Conservation (phyloP, 345 rosid species). For the Streptanthus diversifolius region DNA sequence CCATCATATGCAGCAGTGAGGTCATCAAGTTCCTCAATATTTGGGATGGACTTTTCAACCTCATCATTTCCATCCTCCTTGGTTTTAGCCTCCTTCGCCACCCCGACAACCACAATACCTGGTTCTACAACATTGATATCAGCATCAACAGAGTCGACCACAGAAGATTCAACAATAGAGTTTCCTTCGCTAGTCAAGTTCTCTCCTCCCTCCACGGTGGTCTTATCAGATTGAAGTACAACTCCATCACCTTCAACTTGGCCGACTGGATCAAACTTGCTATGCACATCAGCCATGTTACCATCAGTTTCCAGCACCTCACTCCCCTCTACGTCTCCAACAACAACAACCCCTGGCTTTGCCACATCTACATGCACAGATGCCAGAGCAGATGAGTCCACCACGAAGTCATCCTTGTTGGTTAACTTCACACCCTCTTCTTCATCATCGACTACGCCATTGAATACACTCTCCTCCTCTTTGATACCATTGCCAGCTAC, state of each 20-base stretch:
- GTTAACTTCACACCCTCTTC: constrained; percentile 35
- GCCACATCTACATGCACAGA: constrained; percentile 31
- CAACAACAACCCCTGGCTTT: constrained; percentile 36
- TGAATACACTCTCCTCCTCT: constrained; percentile 21
- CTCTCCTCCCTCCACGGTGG: constrained; percentile 33
- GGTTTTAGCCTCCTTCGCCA: constrained; percentile 11
- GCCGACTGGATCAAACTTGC: constrained; percentile 42
- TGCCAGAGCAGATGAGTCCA: constrained; percentile 29
- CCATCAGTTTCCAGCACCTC: constrained; percentile 38
- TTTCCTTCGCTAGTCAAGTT: constrained; percentile 40
- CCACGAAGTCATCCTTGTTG: constrained; percentile 31
- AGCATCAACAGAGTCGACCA: constrained; percentile 27
- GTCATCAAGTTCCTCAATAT: constrained; percentile 19
- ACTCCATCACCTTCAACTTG: constrained; percentile 16
- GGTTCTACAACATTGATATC: constrained; percentile 31
- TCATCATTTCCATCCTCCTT: constrained; percentile 2
- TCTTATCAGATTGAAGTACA: constrained; percentile 22
- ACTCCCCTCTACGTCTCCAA: constrained; percentile 41
- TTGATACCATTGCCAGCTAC: constrained; percentile 27
- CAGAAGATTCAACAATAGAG: constrained; percentile 34
- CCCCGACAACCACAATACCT: constrained; percentile 40
- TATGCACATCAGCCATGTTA: constrained; percentile 34
- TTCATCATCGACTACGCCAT: constrained; percentile 5
- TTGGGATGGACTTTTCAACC: constrained; percentile 20
- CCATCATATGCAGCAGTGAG: constrained; percentile 31